Percentiles rank a stretch among this genome's conserved stretches.
phyloP scores from a whole-genome alignment of 2,329 filamentous ascomycete genomes.

The Neofusicoccum ribis region DNA sequence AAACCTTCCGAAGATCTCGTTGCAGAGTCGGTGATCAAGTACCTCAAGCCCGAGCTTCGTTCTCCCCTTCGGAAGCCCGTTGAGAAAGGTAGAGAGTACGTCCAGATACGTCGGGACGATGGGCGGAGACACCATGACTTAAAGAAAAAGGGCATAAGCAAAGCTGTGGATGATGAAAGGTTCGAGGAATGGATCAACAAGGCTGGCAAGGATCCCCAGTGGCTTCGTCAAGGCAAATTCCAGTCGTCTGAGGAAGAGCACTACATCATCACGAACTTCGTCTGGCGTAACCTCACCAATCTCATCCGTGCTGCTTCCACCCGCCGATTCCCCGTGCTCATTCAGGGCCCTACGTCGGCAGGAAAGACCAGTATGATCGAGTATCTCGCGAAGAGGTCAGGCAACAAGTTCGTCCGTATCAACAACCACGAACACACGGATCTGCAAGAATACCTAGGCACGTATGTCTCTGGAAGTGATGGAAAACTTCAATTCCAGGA shows the following conservation, averaged over 20 bases:
- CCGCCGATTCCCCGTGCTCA: conserved; percentile 84
- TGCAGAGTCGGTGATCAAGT: conserved; percentile 74
- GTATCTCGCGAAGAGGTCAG: conserved; percentile 92
- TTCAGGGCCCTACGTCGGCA: conserved; percentile 94
- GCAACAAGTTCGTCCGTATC: conserved; percentile 96
- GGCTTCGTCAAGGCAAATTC: conserved; percentile 76
- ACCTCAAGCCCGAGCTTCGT: conserved; percentile 74
- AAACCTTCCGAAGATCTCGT: conserved; percentile 77
- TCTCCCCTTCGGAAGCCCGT: conserved; percentile 75
- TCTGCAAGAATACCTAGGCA: conserved; percentile 94
- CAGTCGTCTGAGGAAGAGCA: conserved; percentile 71
- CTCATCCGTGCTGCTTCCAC: conserved; percentile 92
- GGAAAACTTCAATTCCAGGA: conserved; percentile 90
- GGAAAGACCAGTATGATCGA: conserved; percentile 99
- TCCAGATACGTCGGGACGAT: conserved; percentile 49
- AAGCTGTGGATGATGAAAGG: conserved; percentile 8
- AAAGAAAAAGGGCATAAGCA: conserved; percentile 16
- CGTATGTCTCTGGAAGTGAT: conserved; percentile 82
- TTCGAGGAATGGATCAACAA: conserved; percentile 20
- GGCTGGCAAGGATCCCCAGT: conserved; percentile 74
- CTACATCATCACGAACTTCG: conserved; percentile 95
- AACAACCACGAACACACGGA: conserved; percentile 99
- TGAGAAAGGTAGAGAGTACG: conserved; percentile 72
- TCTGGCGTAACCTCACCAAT: conserved; percentile 92
- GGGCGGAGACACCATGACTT: conserved; percentile 1